Evolutionary conservation across 2,329 filamentous ascomycete genomes (phyloP).

Genomic region (Moelleriella libera): DNA sequence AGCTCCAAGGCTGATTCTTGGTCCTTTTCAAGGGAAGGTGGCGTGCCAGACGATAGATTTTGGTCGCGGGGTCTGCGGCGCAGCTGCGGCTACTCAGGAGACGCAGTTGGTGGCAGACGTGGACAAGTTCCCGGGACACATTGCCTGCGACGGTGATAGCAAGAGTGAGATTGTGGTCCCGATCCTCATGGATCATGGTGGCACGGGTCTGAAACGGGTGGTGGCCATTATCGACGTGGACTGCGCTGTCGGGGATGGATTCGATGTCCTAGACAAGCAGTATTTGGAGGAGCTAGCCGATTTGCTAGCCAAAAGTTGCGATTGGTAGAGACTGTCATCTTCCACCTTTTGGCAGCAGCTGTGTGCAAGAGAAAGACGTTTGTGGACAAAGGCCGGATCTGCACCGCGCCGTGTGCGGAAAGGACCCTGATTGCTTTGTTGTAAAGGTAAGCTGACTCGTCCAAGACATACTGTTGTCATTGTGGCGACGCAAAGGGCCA

Average conservation of each 20-base stretch:
- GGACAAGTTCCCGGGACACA: constrained; percentile 62
- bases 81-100: constrained; percentile 42
- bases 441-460: not conserved
- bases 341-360: not conserved
- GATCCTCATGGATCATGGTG: constrained; percentile 29
- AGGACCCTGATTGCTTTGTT: not conserved
- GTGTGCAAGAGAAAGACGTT: not conserved
- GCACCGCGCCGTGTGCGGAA: not conserved
- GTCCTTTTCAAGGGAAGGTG: constrained; percentile 67
- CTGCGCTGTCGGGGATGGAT: constrained; percentile 52
- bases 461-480: not conserved
- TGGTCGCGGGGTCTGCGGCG: constrained; percentile 61
- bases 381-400: not conserved
- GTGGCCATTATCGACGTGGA: constrained; percentile 72
- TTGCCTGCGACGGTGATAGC: constrained; percentile 65
- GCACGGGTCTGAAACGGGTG: constrained; percentile 25
- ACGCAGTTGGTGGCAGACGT: constrained; percentile 62
- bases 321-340: constrained; percentile 36
- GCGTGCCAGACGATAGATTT: constrained; percentile 69
- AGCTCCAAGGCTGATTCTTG: constrained; percentile 50
- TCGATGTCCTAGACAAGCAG: constrained; percentile 51
- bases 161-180: constrained; percentile 75
- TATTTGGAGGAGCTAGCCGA: constrained; percentile 53
- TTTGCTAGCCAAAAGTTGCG: constrained; percentile 45
- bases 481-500: not conserved